Percentiles rank a stretch among this genome's conserved stretches.
Evolutionary conservation across 176 grass and related monocot genomes (phyloP).

Genomic region (Dactylis glomerata): DNA sequence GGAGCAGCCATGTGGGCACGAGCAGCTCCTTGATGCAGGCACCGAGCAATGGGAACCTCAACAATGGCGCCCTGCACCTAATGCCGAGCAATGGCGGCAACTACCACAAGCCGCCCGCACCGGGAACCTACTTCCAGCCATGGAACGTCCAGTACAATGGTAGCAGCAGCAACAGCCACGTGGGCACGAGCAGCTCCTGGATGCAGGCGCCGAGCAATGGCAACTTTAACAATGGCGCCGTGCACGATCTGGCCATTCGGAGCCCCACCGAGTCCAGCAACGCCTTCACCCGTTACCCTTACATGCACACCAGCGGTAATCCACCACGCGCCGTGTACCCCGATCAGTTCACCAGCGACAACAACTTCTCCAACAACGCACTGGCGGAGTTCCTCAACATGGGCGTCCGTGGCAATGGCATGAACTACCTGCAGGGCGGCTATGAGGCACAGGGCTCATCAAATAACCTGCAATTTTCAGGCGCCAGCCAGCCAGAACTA

Average conservation of each 20-base stretch:
- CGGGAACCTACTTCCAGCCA: neutral
- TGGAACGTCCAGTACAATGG: neutral
- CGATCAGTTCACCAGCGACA: neutral
- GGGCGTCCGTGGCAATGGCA: neutral
- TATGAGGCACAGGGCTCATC: neutral
- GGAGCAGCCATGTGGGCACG: too few relatives aligned
- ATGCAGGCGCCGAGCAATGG: constrained; percentile 10
- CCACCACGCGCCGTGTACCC: neutral
- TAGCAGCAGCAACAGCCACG: neutral
- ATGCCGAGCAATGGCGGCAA: neutral
- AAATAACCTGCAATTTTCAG: neutral
- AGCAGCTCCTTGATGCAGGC: too few relatives aligned
- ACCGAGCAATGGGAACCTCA: too few relatives aligned
- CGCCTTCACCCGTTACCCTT: neutral
- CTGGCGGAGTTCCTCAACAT: neutral
- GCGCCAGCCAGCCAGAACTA: neutral
- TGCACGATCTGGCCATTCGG: neutral
- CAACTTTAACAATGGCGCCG: neutral
- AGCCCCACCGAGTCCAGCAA: neutral
- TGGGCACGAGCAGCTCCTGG: neutral
- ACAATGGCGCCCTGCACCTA: too few relatives aligned
- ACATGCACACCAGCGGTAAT: neutral
- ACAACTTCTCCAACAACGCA: neutral
- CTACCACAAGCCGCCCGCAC: neutral
- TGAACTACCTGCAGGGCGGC: neutral